Base-by-base conservation (phyloP, 129 eudicot species). In the Ambrosia trifida region DNA sequence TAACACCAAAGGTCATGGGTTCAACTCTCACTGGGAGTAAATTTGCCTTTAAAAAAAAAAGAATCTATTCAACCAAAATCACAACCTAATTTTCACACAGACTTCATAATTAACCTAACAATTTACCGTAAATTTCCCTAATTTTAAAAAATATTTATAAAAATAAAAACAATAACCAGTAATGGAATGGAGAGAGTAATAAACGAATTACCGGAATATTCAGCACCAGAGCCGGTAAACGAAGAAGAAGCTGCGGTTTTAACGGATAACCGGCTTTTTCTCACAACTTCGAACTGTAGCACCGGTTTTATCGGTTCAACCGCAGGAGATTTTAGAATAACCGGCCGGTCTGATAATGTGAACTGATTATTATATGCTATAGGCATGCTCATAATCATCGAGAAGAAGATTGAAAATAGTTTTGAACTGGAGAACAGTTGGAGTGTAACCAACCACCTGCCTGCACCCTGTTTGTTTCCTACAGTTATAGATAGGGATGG, bases 241-340 rank as follows among this genome's bases (percentile, higher is more conserved):
- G 87, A 76, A 52, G 91, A 79, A 43, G 89, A 80, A 2, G 89
- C 82, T 33, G 84, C 86, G n/a, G 69, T 36, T 46, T 19, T 41
- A 71, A 68, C 12, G 24, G 44, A 28, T n/a, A 66, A 58, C 14
- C 76, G 68, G 18, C 68, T n/a, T 43, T 59, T 44, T 68, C 44
- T 75, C 31, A 20, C 60, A 5, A 58, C 0, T 45, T 45, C 61
- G 70, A 56, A 52, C 24, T 9, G 56, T 59, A 63, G 24, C 41
- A 56, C 33, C 56, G 72, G 18, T 19, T 58, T 33, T 40, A 54
- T 79, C 69, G 5, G 51, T 77, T 68, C 3, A 64, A 71, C 18
- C 45, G 17, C 72, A 43, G 82, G 79, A 0, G 59, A 18, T 12
- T 59, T 45, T 13, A 5, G 56, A 30, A 5, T 12, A 4, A 9